Evolutionary conservation across 495 filamentous ascomycete species (phyloP).

Genomic region (Choiromyces venosus): DNA sequence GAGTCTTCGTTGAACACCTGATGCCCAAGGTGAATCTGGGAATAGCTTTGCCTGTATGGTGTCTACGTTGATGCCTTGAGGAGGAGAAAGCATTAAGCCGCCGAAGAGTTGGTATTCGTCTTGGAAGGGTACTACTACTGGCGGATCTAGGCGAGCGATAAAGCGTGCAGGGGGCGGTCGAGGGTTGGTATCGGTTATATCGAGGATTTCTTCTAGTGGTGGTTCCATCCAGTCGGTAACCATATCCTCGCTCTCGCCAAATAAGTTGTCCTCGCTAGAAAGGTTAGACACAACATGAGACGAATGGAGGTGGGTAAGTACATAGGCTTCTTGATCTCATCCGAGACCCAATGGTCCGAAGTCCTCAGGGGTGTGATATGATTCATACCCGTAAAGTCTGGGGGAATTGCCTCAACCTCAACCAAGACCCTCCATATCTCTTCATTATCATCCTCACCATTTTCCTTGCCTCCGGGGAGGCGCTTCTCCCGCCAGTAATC

Average conservation of each 20-base stretch:
- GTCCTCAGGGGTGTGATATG: conserved; percentile 52
- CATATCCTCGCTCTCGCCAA: conserved; percentile 44
- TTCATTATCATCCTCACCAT: conserved; percentile 39
- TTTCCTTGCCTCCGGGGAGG: conserved; percentile 44
- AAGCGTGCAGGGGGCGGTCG: conserved; percentile 66
- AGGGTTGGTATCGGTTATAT: conserved; percentile 30
- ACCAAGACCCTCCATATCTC: conserved; percentile 59
- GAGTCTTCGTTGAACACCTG: conserved; percentile 31
- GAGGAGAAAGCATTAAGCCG: conserved; percentile 56
- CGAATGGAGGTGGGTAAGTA: conserved; percentile 8
- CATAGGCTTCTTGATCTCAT: conserved; percentile 51
- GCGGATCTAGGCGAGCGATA: conserved; percentile 75
- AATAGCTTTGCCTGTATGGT: conserved; percentile 46
- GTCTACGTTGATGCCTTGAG: conserved; percentile 42
- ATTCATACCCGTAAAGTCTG: conserved; percentile 50
- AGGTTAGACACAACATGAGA: conserved; percentile 1
- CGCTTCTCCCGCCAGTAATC: conserved; percentile 79
- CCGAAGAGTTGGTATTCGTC: conserved; percentile 69
- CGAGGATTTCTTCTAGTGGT: conserved; percentile 42
- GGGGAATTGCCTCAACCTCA: conserved; percentile 53
- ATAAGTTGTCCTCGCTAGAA: conserved; percentile 45
- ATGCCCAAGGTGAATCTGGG: conserved; percentile 29
- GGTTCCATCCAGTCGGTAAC: conserved; percentile 66
- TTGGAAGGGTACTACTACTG: conserved; percentile 64
- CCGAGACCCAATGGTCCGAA: conserved; percentile 62